A percentile compares a stretch with the other conserved stretches of the same genome.
Conservation (phyloP, 305 asterid species). For the Euphrasia arctica region DNA sequence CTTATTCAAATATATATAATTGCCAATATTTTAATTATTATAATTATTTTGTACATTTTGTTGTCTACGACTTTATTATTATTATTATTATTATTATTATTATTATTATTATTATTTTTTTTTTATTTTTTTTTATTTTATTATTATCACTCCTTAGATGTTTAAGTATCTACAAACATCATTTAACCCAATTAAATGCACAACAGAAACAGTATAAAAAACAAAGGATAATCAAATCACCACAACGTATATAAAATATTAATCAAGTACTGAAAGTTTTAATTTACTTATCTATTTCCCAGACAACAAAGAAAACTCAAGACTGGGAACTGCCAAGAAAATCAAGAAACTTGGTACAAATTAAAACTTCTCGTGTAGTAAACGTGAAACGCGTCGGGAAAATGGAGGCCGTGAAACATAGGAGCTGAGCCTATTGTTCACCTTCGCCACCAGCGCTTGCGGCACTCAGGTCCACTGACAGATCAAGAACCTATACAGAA, state of each 20-base stretch:
- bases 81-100: too few relatives aligned
- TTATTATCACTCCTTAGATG: too few relatives aligned
- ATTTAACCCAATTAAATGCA: neutral
- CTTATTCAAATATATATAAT: too few relatives aligned
- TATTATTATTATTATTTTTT: too few relatives aligned
- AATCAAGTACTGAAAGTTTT: neutral
- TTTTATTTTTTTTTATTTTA: too few relatives aligned
- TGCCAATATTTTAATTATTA: too few relatives aligned
- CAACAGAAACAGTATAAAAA: neutral
- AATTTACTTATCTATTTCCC: neutral
- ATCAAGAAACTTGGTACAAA: neutral
- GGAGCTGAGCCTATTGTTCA: conserved; percentile 44
- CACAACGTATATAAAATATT: neutral
- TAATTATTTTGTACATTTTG: too few relatives aligned
- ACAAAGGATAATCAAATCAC: neutral
- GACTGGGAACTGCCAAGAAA: neutral
- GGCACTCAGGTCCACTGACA: conserved; percentile 92
- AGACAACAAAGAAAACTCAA: neutral
- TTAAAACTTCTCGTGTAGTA: neutral
- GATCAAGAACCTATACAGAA: conserved; percentile 57
- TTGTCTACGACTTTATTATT: too few relatives aligned
- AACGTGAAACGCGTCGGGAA: neutral
- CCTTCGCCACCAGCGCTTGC: conserved; percentile 75
- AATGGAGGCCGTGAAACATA: neutral
- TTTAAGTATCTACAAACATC: neutral